These are phyloP conservation scores for Cladobotryum mycophilum DNA, from an alignment of 2,329 filamentous ascomycete species.

Conservation along the genomic window DNA sequence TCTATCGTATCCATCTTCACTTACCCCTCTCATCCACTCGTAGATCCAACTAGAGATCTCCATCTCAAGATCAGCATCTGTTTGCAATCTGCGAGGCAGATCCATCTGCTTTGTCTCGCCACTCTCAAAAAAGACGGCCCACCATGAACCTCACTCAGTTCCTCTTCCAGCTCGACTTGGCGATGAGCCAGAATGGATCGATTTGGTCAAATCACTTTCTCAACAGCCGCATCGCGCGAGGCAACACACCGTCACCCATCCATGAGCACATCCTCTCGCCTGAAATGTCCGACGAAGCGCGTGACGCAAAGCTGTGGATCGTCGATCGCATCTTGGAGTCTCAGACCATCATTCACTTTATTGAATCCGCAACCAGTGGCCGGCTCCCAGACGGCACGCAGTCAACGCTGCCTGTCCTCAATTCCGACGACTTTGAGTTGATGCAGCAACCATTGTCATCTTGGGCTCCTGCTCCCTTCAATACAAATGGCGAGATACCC, in stretches of 20 bases:
- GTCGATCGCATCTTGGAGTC: constrained; percentile 19
- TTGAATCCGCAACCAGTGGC: constrained; percentile 14
- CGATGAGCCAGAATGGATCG: constrained; percentile 4
- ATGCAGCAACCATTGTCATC: constrained; percentile 13
- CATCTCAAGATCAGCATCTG: too few relatives aligned
- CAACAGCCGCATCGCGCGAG: constrained; percentile 6
- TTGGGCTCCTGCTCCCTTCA: constrained; percentile 20
- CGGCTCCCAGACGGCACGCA: constrained; percentile 8
- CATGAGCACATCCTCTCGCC: background rate
- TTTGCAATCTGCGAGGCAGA: too few relatives aligned
- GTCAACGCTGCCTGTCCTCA: constrained; percentile 10
- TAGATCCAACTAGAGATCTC: too few relatives aligned
- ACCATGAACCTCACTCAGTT: too few relatives aligned
- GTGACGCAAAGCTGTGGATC: constrained; percentile 14
- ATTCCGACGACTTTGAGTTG: background rate
- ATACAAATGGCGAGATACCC: constrained; percentile 5
- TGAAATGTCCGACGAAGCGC: background rate
- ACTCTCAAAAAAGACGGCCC: too few relatives aligned
- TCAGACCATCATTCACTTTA: constrained; percentile 16
- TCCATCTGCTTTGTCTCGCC: too few relatives aligned
- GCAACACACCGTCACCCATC: constrained; percentile 6
- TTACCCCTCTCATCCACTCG: too few relatives aligned
- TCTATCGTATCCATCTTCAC: too few relatives aligned
- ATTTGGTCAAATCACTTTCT: background rate
- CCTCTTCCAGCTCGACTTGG: background rate